Conservation (phyloP, 768 basidiomycete species). For the Mycena galericulata region DNA sequence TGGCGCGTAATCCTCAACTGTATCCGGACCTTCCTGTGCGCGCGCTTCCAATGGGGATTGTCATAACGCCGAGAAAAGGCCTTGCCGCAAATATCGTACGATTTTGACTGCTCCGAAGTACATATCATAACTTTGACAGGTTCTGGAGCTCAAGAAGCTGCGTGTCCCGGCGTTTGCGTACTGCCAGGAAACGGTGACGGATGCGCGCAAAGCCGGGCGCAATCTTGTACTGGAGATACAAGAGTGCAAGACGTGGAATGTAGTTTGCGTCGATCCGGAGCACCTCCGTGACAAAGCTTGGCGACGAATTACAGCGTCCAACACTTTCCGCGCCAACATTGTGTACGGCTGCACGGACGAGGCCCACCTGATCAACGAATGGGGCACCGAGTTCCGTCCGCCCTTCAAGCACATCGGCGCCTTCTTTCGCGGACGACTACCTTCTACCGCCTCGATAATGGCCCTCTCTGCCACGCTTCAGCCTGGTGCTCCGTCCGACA, state of each 20-base stretch:
- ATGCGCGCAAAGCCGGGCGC: no score
- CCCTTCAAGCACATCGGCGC: slow-evolving; percentile 7
- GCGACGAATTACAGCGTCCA: slow-evolving; percentile 5
- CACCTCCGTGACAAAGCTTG: slow-evolving; percentile 19
- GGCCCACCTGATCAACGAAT: slow-evolving; percentile 20
- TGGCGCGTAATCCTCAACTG: slow-evolving; percentile 6
- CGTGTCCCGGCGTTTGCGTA: no score
- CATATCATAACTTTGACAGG: no score
- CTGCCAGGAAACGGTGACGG: no score
- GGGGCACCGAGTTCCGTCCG: slow-evolving; percentile 20
- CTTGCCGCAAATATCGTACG: slow-evolving; percentile 1
- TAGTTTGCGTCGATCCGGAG: slow-evolving; percentile 22
- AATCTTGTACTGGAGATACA: no score
- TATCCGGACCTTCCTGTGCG: slow-evolving; percentile 17
- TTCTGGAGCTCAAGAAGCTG: no score
- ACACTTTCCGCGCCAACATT: slow-evolving; percentile 12
- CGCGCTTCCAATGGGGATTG: neutral
- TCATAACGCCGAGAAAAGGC: slow-evolving; percentile 20
- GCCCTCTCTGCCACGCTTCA: slow-evolving; percentile 10
- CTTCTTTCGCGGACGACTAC: slow-evolving; percentile 24
- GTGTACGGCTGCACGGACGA: slow-evolving; percentile 20
- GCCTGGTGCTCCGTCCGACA: slow-evolving; percentile 1
- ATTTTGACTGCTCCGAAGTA: no score
- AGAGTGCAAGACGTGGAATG: slow-evolving; percentile 12
- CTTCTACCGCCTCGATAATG: neutral